Conservation (phyloP, 176 grass and related monocot species). For the Musa troglodytarum region DNA sequence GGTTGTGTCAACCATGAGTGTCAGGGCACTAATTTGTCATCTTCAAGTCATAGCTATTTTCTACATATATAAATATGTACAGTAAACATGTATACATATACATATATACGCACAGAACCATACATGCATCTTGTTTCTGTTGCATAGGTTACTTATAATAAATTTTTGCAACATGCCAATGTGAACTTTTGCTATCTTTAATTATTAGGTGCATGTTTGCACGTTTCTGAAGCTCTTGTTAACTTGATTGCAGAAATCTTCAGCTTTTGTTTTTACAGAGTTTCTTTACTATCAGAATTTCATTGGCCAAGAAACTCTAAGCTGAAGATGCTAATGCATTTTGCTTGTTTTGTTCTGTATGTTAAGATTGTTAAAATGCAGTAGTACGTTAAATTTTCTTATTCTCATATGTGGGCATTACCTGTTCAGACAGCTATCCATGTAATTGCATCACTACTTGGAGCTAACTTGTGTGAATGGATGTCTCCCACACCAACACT, state of each 20-base stretch:
- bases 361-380: not conserved
- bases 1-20: too few relatives aligned
- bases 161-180: too few relatives aligned
- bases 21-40: too few relatives aligned
- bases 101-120: not conserved
- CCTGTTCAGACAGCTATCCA: slow-evolving; percentile 57
- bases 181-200: too few relatives aligned
- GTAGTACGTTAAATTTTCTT: not conserved
- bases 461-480: slow-evolving; percentile 75
- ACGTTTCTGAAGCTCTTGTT: not conserved
- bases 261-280: not conserved
- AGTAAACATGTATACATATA: too few relatives aligned
- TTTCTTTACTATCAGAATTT: not conserved
- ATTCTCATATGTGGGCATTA: not conserved
- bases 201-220: too few relatives aligned
- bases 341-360: not conserved
- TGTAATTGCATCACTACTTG: slow-evolving; percentile 52
- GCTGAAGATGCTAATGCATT: not conserved
- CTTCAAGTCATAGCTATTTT: too few relatives aligned
- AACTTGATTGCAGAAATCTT: not conserved
- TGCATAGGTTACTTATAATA: not conserved
- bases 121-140: not conserved
- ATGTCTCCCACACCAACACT: slow-evolving; percentile 81
- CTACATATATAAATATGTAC: too few relatives aligned
- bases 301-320: not conserved